A percentile compares a stretch with the other conserved stretches of the same genome.
Conservation (phyloP, 2,329 filamentous ascomycete genomes). For the Penicillium psychrosexuale region DNA sequence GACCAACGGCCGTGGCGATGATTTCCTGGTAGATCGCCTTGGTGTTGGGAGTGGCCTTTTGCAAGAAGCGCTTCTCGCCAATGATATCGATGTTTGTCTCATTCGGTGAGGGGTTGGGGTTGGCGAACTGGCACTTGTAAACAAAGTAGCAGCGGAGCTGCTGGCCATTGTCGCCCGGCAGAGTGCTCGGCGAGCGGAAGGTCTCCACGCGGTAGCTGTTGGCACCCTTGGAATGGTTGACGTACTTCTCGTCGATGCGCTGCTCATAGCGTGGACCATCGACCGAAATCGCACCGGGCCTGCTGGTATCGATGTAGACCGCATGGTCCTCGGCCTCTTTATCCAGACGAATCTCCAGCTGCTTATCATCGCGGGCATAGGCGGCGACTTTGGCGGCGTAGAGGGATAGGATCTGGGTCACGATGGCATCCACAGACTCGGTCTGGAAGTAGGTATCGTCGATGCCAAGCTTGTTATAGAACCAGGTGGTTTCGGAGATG, state of each 20-base stretch:
- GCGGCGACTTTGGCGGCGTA: constrained; percentile 97
- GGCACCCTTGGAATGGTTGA: constrained; percentile 70
- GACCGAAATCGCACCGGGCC: constrained; percentile 73
- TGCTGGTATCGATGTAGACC: constrained; percentile 97
- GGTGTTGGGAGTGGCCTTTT: constrained; percentile 94
- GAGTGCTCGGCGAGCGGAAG: constrained; percentile 82
- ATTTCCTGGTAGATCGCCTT: constrained; percentile 94
- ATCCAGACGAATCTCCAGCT: constrained; percentile 88
- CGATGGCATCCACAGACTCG: constrained; percentile 79
- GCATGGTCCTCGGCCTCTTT: constrained; percentile 94
- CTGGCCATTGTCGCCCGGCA: constrained; percentile 71
- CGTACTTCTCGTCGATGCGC: constrained; percentile 90
- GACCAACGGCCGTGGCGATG: constrained; percentile 75
- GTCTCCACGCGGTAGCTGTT: constrained; percentile 92
- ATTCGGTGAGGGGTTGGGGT: constrained; percentile 66
- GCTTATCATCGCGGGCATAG: constrained; percentile 87
- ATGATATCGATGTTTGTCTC: constrained; percentile 91
- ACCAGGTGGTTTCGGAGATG: constrained; percentile 86
- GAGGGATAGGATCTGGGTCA: constrained; percentile 90
- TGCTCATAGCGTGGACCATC: constrained; percentile 88
- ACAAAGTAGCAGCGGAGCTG: constrained; percentile 97
- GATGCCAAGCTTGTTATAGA: constrained; percentile 96
- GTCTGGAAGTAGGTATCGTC: constrained; percentile 98
- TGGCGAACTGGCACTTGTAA: constrained; percentile 89
- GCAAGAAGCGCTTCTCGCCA: constrained; percentile 88